Conservation (phyloP, 371 early-diverging fungal genomes). For the Mucor lusitanicus region DNA sequence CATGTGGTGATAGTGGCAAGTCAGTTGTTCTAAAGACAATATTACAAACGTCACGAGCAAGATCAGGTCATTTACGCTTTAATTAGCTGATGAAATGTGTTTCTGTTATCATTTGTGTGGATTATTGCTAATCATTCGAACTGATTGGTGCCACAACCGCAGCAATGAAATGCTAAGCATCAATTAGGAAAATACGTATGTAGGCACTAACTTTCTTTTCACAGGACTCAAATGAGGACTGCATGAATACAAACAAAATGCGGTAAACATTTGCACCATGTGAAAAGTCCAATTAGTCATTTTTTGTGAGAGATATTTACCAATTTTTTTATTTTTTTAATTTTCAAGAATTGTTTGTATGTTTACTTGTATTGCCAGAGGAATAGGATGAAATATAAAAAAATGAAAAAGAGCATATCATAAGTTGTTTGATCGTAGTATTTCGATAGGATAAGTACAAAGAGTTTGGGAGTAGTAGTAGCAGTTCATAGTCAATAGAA, state of each 20-base stretch:
- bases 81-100: no score
- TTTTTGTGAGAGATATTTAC: not conserved
- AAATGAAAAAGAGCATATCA: not conserved
- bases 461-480: not conserved
- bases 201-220: no score
- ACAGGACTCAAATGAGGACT: not conserved
- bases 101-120: no score
- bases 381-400: not conserved
- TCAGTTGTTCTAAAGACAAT: no score
- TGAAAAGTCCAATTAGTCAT: not conserved
- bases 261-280: not conserved
- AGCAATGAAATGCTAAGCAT: no score
- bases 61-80: no score
- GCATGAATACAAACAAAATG: not conserved
- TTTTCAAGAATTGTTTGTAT: not conserved
- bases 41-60: no score
- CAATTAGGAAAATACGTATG: no score
- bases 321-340: not conserved
- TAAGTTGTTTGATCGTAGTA: conserved; percentile 4
- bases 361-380: not conserved
- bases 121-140: no score
- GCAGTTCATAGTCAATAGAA: not conserved
- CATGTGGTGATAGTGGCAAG: no score
- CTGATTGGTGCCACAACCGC: no score
- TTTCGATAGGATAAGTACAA: not conserved